Base-by-base conservation (phyloP, 2,329 filamentous ascomycete genomes). In the Talaromyces sp. region DNA sequence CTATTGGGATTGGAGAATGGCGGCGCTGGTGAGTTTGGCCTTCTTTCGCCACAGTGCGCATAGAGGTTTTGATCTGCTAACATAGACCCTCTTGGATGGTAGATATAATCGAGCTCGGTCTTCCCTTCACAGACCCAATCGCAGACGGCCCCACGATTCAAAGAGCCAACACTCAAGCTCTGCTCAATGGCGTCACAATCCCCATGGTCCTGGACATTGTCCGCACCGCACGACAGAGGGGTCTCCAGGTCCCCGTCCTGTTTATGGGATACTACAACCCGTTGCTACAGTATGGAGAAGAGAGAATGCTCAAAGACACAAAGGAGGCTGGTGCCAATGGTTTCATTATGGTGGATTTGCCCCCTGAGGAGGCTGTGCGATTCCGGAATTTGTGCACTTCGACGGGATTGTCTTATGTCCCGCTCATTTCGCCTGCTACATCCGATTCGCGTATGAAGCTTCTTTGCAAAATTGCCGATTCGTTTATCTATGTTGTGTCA, bases 221-320 rank as follows among this genome's bases (percentile, higher is more conserved):
- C 67, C 89, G 90, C 72, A 86, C 91, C 68, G 92, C 94, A 56
- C 86, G 95, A 73, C 84, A 85, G 71, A 86, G 85, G 68, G 95
- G 95, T 49, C 83, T 98, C 64, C 89, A 85, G 73, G 88, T 90
- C 0, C 95, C 95, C 0, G 87, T 99, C 49, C 81, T 99, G 75
- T 86, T 99, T 70, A 99, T 99, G 95, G 95, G 95, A 73, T 99
- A 99, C 86, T 99, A 97, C 82, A 99, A 99, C 82, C 95, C 95
- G 1, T 84, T 98, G 68, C 83, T 98, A 68, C 92, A 90, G 73
- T 99, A 98, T 76, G 95, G 95, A 63, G 95, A 99, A 81, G 93
- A 97, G 81, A 86, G 85, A 67, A 88, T 98, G 78, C 83, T 99
- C 63, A 85, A 88, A 72, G 93, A 98, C 78, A 92, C 92, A 77